Evolutionary conservation across 257 asterid species (phyloP).

Genomic region (Handroanthus guayacan): DNA sequence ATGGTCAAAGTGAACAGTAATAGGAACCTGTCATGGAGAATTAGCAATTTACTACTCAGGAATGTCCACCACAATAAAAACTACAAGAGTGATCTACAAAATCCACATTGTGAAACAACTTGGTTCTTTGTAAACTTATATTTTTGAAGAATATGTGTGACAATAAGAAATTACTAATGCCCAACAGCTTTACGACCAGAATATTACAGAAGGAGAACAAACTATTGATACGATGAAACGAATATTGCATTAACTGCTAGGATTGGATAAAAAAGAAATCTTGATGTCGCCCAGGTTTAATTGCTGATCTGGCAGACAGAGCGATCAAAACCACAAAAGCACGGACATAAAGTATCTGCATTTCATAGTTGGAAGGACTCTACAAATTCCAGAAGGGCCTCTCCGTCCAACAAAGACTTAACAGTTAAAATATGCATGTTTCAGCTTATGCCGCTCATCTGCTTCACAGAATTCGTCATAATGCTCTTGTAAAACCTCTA

Average conservation of each 20-base stretch:
- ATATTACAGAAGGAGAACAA: background rate
- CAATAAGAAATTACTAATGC: slow-evolving; percentile 10
- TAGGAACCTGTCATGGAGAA: slow-evolving; percentile 74
- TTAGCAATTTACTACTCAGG: slow-evolving; percentile 12
- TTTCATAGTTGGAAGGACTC: background rate
- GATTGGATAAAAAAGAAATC: background rate
- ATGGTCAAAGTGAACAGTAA: slow-evolving; percentile 96
- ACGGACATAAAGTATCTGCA: background rate
- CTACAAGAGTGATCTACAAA: background rate
- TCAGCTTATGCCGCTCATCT: slow-evolving; percentile 29
- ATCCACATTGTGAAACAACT: background rate
- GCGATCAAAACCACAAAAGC: background rate
- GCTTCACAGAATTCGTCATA: slow-evolving; percentile 1
- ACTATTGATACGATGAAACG: slow-evolving; percentile 5
- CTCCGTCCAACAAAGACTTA: slow-evolving; percentile 1
- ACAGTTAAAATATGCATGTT: background rate
- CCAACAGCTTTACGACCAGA: slow-evolving; percentile 2
- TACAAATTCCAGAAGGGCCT: slow-evolving; percentile 17
- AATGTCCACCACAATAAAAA: no score
- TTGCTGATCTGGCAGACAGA: background rate
- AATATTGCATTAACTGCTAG: slow-evolving; percentile 7
- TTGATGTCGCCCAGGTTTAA: background rate
- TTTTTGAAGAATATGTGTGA: background rate
- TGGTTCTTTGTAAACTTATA: background rate
- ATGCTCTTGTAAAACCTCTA: slow-evolving; percentile 29